A percentile compares a stretch with the other conserved stretches of the same genome.
Evolutionary conservation across 306 rosid genomes (phyloP).

Genomic region (Quercus wislizeni): DNA sequence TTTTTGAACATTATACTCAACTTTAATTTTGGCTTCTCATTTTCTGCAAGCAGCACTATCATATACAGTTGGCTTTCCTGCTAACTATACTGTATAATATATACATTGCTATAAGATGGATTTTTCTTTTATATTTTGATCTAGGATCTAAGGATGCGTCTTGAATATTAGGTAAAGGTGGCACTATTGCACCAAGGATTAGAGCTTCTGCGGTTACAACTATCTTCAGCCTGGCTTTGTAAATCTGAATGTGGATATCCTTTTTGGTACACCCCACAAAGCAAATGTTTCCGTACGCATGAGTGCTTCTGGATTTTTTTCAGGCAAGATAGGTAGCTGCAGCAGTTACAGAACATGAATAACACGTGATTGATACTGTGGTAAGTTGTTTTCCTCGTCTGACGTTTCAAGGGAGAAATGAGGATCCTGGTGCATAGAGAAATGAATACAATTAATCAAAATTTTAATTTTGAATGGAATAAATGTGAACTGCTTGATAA

Average conservation of each 20-base stretch:
- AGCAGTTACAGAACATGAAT: conserved; percentile 34
- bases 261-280: neutral
- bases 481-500: neutral
- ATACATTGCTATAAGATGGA: too few species aligned
- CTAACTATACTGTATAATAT: neutral
- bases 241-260: neutral
- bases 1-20: neutral
- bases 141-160: too few species aligned
- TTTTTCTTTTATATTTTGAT: too few species aligned
- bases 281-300: too few species aligned
- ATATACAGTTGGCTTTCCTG: neutral
- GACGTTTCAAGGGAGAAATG: conserved; percentile 10
- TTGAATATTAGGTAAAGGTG: neutral
- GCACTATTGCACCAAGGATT: neutral
- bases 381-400: conserved; percentile 37
- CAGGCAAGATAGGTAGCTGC: conserved; percentile 1
- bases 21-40: neutral
- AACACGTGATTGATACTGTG: conserved; percentile 42
- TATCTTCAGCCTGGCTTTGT: neutral
- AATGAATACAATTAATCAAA: neutral
- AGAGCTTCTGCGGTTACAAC: neutral
- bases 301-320: neutral
- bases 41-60: neutral
- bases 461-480: neutral
- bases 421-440: conserved; percentile 24